Evolutionary conservation across 805 yeast genomes (phyloP).

Genomic region (Zygotorulaspora florentina): DNA sequence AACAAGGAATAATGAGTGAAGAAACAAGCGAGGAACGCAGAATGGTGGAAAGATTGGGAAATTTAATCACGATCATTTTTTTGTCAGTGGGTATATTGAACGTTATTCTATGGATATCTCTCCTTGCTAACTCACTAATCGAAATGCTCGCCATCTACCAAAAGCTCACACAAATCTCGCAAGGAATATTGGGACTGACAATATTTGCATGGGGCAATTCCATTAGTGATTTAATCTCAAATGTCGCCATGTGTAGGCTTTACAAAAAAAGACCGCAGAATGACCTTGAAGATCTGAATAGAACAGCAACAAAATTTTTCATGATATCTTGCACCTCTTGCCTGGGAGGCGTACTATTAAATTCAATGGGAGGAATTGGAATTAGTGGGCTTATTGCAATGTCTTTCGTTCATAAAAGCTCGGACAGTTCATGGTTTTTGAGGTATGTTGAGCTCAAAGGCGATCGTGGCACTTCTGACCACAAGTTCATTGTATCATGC

Average conservation of each 20-base stretch:
- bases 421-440: conserved; percentile 23
- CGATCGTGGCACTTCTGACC: conserved; percentile 8
- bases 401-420: conserved; percentile 20
- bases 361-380: conserved; percentile 78
- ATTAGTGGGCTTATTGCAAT: conserved; percentile 56
- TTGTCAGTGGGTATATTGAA: conserved; percentile 29
- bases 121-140: conserved; percentile 34
- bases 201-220: conserved; percentile 93
- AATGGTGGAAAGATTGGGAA: conserved; percentile 16
- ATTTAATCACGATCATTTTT: conserved; percentile 15
- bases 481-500: conserved; percentile 29
- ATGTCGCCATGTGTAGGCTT: conserved; percentile 71
- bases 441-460: conserved; percentile 21
- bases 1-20: conserved; percentile 4
- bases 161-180: conserved; percentile 47
- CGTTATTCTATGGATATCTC: conserved; percentile 33
- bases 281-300: conserved; percentile 15
- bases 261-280: conserved; percentile 27
- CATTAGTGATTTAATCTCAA: conserved; percentile 83
- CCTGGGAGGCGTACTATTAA: conserved; percentile 85
- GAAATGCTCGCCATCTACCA: conserved; percentile 36
- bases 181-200: conserved; percentile 86
- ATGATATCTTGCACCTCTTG: conserved; percentile 91
- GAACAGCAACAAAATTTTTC: conserved; percentile 58
- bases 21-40: conserved; percentile 17